A percentile compares a stretch with the other conserved stretches of the same genome.
Evolutionary conservation across 2,329 filamentous ascomycete genomes (phyloP).

Genomic region (Mariannaea sp.): DNA sequence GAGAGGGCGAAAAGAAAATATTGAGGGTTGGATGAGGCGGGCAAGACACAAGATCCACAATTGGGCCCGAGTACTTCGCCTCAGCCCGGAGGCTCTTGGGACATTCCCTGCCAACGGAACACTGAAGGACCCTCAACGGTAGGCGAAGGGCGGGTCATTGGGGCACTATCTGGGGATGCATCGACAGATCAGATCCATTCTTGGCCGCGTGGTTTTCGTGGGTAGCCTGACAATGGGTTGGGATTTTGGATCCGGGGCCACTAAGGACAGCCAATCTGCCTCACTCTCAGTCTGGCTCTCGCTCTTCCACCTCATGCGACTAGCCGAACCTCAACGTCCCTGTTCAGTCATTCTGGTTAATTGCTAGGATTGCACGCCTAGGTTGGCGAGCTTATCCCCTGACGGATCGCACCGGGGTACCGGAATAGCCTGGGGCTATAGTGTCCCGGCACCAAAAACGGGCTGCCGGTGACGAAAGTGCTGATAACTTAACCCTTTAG

Average conservation of each 20-base stretch:
- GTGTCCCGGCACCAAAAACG: conserved; percentile 3
- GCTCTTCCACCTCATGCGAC: conserved; percentile 14
- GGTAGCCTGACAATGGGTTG: conserved; percentile 31
- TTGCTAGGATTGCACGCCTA: conserved; percentile 9
- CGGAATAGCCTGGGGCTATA: conserved; percentile 2
- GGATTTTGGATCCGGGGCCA: conserved; percentile 28
- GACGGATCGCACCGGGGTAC: conserved; percentile 5
- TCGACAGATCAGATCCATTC: conserved; percentile 40
- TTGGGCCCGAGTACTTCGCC: conserved; percentile 45
- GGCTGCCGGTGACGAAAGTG: conserved; percentile 8
- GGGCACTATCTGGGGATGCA: conserved; percentile 36
- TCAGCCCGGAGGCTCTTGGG: conserved; percentile 30
- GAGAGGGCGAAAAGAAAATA: conserved; percentile 18
- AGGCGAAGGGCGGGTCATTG: conserved; percentile 27
- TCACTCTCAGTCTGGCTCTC: conserved; percentile 26
- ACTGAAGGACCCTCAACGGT: conserved; percentile 22
- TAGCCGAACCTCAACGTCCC: conserved; percentile 7
- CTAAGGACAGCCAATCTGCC: conserved; percentile 29
- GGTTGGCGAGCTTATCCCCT: conserved; percentile 9
- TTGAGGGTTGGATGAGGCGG: conserved; percentile 33
- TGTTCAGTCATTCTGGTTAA: conserved; percentile 7
- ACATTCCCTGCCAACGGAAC: conserved; percentile 33
- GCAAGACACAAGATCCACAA: conserved; percentile 39
- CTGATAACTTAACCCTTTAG: neutral
- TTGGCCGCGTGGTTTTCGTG: conserved; percentile 35